Base-by-base conservation (phyloP, 169 alveolate species). In the Babesia caballi region DNA sequence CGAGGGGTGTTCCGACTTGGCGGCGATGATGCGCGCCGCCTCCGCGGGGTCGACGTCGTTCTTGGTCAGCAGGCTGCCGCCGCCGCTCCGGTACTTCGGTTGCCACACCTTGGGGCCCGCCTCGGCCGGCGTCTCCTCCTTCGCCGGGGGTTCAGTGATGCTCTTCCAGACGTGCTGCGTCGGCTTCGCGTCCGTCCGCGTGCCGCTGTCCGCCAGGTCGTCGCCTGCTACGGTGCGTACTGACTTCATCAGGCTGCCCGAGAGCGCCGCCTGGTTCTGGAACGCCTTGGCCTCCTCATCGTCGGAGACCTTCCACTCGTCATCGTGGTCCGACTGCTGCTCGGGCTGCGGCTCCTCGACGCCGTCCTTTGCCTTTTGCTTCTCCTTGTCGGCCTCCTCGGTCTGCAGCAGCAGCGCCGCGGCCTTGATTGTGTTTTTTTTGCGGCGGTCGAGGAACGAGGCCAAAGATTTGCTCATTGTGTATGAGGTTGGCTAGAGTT, bases 261-360 rank as follows among this genome's bases (percentile, higher is more conserved):
- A 73, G 66, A 59, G 19, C 28, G 66, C 33, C 30, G 82, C 36
- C 46, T 58, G 54, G 14, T 27, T 38, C 40, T 68, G 17, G 36
- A 25, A 17, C 36, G 51, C 68, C 35, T 50, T 54, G 40, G 56
- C 67, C 21, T 53, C 71, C 59, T 76, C 85, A 49, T 78, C 86
- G 60, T 69, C 77, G 17, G 82, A 67, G n/a, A 78, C 82, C 60
- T 69, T 67, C 86, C 86, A 78, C 44, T 78, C 86, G 58, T 78
- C 77, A 51, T 78, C 86, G 14, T 78, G 82, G n/a, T 78, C 86
- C 19, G 86, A 78, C 35, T 66, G 73, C 27, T 30, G 54, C 47
- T 78, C 86, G n/a, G 65, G 46, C 32, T 4, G 38, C 35, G 73
- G 28, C 21, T 59, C 76, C 51, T 78, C 86, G 28, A n/a, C 61